Evolutionary conservation across 2,329 filamentous ascomycete species (phyloP), one percentile per base, ranked within the genome.

Genomic region (Diplodia sapinea): DNA sequence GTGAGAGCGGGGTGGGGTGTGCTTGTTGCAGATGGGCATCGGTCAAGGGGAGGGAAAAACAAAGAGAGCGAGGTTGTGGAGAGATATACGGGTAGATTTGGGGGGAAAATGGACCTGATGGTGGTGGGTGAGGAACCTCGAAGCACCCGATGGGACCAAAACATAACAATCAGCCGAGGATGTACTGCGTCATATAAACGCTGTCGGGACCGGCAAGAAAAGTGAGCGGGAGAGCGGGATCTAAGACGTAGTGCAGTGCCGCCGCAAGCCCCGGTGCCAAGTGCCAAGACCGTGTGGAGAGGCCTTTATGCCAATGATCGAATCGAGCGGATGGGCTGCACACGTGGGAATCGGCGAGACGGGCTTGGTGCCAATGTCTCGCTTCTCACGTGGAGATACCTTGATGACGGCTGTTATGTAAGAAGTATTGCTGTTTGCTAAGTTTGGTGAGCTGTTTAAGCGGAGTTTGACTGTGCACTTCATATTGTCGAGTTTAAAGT

Each of bases 301-400:
- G 11, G 29, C 11, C 26, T 33, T 36, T 40, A 23, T 38, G 13
- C 59, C 59, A 63, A 63, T 63, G 31, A 38, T 11, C 26, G 47
- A 7, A 13, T 23, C 4, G 13, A 12, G 5, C 59, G 29, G 43
- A 20, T 17, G 29, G 15, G 57, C 59, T 17, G 47, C 59, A 12
- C 40, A 51, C 29, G 13, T 47, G 47, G 59, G 17, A 63, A 36
- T 51, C 59, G 47, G 59, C 59, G 59, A 63, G n/a, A 11, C 4
- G 8, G 47, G 2, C 57, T 62, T 62, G 57, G 57, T 43, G 57
- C 57, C 57, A 62, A 62, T n/a, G 9, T 43, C 23, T 23, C 43
- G 9, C 54, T n/a, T 33, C 40, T 23, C 54, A 56, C 31, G 20
- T 59, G 36, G 11, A 13, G 29, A 3, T 3, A 4, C 29, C 40